A percentile compares a stretch with the other conserved stretches of the same genome.
Evolutionary conservation across 1,139 yeast genomes (phyloP).

Genomic region (Suhomyces bokatorum): DNA sequence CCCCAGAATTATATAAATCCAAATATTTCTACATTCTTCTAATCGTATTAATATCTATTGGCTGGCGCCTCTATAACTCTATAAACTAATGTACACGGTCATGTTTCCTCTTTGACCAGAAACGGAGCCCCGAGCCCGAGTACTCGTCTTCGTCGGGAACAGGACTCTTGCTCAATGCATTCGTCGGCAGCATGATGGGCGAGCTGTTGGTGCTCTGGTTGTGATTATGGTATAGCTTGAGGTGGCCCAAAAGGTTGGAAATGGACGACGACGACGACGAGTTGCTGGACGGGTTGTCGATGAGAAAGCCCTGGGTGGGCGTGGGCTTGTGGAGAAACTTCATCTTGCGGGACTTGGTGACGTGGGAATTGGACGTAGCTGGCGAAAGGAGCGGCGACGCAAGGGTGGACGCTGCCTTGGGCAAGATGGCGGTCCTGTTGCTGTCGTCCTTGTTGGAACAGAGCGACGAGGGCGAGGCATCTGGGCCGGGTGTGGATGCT

Average conservation of each 20-base stretch:
- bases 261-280: conserved; percentile 26
- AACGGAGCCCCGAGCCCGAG: conserved; percentile 12
- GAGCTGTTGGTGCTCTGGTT: conserved; percentile 6
- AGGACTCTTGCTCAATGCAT: conserved; percentile 9
- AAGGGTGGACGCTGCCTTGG: conserved; percentile 11
- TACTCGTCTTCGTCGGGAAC: conserved; percentile 5
- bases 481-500: conserved; percentile 1
- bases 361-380: conserved; percentile 7
- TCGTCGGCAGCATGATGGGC: conserved; percentile 7
- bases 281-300: conserved; percentile 8
- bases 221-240: conserved; percentile 19
- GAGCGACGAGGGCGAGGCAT: conserved; percentile 3
- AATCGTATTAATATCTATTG: not conserved
- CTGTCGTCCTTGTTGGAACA: not conserved
- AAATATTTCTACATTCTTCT: too few species aligned
- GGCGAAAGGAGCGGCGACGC: conserved; percentile 14
- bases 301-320: conserved; percentile 3
- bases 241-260: conserved; percentile 31
- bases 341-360: conserved; percentile 8
- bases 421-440: not conserved
- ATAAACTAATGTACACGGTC: conserved; percentile 8
- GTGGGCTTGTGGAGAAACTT: conserved; percentile 8
- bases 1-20: too few species aligned
- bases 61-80: conserved; percentile 9
- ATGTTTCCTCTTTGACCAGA: conserved; percentile 18